Evolutionary conservation across 2,329 filamentous ascomycete species (phyloP), one percentile per base, ranked within the genome.

Genomic region (Atkinsonella texensis): DNA sequence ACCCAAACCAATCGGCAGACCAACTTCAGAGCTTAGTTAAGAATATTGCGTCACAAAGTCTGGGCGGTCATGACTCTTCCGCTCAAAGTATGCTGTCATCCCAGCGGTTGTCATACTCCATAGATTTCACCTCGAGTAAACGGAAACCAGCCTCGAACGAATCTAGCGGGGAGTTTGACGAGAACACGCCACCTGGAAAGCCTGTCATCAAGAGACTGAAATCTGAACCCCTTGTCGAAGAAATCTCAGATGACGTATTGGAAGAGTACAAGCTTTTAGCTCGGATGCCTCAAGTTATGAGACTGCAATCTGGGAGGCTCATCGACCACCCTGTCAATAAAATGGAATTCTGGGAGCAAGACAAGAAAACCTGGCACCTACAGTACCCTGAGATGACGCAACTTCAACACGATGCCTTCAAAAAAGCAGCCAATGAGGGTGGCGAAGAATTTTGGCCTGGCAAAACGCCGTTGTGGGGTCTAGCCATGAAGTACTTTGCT

Each of bases 381-480:
- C 63, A 76, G 48, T 84, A 84, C 57, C 81, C 81, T 0, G 76
- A 80, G 55, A 83, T 84, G 78, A 81, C 75, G 0, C 73, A 78
- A 52, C 67, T 79, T 7, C 79, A 84, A 54, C 74, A 75, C 52
- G 71, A 75, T 35, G 75, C 74, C 2, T 83, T 81, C 62, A 65
- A 70, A 17, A 62, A 70, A n/a, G 77, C 75, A 15, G 79, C 79
- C 1, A 58, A 66, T 33, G 65, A 66, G 0, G 68, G 75, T 35
- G 69, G 69, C 1, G 79, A 84, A 57, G 65, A 70, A 18, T 84
- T 84, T 50, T 65, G 65, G 0, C 76, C 74, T 2, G 74, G 73
- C 2, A 71, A 71, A 53, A 71, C 75, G 2, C 68, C 67, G 0
- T 63, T 81, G 20, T 83, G 77, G 79, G 66, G 69, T 31, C 58